Percentiles rank a stretch among this genome's conserved stretches.
Evolutionary conservation across 371 early-diverging fungal genomes (phyloP).

Genomic region (Apophysomyces trapeziformis): DNA sequence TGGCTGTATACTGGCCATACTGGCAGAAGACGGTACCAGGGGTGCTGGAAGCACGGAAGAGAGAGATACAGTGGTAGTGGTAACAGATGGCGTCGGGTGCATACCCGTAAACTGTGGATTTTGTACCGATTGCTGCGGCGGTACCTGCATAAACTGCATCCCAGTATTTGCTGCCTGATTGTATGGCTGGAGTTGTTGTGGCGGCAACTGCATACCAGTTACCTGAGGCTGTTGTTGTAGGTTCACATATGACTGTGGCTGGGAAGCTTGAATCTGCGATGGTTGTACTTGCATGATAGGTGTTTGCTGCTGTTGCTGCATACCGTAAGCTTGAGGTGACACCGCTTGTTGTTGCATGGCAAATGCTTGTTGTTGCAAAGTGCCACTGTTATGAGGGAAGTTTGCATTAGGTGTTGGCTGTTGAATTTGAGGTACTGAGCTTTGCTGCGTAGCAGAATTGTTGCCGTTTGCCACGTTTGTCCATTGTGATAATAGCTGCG

Average conservation of each 20-base stretch:
- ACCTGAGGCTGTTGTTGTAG: conserved; percentile 24
- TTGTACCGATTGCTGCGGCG: conserved; percentile 32
- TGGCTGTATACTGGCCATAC: conserved; percentile 32
- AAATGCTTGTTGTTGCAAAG: conserved; percentile 21
- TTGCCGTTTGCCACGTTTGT: conserved; percentile 19
- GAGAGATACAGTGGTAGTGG: conserved; percentile 20
- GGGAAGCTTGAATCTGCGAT: background rate
- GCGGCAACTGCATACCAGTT: conserved; percentile 14
- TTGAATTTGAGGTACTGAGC: conserved; percentile 15
- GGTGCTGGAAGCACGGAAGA: conserved; percentile 37
- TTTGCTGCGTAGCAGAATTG: conserved; percentile 23
- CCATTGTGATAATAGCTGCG: conserved; percentile 43
- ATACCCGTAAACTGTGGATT: background rate
- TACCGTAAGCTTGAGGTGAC: conserved; percentile 17
- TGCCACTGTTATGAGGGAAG: conserved; percentile 17
- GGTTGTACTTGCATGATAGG: conserved; percentile 3
- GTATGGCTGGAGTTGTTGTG: conserved; percentile 6
- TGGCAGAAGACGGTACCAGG: conserved; percentile 27
- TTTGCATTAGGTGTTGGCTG: conserved; percentile 15
- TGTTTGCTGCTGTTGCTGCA: conserved; percentile 26
- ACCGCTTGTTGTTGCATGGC: conserved; percentile 12
- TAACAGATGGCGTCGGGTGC: conserved; percentile 9
- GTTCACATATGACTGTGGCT: background rate
- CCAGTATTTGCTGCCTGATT: background rate
- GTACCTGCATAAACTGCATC: conserved; percentile 28